Percentiles rank a stretch among this genome's conserved stretches.
Conservation (phyloP, 306 rosid genomes). For the Acacia crassicarpa region DNA sequence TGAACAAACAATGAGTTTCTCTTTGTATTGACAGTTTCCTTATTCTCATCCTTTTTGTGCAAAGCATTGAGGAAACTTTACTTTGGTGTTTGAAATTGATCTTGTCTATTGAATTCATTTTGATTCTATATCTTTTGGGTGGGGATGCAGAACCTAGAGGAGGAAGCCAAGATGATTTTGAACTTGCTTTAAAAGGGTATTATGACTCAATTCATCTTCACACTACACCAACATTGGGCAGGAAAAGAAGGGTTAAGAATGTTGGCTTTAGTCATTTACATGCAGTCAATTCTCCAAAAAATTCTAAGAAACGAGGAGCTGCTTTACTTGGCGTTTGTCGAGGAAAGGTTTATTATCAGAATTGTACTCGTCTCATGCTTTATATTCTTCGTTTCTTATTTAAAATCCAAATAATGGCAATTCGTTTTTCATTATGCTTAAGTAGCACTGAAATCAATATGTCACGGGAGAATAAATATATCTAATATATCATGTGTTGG, state of each 20-base stretch:
- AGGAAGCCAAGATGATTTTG: slow-evolving; percentile 87
- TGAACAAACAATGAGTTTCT: slow-evolving; percentile 26
- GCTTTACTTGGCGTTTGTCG: slow-evolving; percentile 92
- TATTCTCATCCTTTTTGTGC: slow-evolving; percentile 19
- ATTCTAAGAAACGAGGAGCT: slow-evolving; percentile 69
- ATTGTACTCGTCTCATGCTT: slow-evolving; percentile 20
- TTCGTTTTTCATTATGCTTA: slow-evolving; percentile 19
- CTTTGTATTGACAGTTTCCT: slow-evolving; percentile 10
- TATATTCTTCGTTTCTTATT: slow-evolving; percentile 7
- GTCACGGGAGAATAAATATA: neutral
- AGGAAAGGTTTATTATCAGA: slow-evolving; percentile 69
- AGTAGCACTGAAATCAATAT: slow-evolving; percentile 1
- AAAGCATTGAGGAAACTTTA: slow-evolving; percentile 14
- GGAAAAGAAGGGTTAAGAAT: slow-evolving; percentile 63
- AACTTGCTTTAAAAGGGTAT: slow-evolving; percentile 71
- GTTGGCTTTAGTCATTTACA: slow-evolving; percentile 38
- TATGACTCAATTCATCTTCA: slow-evolving; percentile 63
- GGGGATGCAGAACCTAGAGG: slow-evolving; percentile 83
- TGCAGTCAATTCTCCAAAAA: slow-evolving; percentile 38
- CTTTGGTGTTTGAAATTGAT: slow-evolving; percentile 28
- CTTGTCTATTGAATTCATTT: slow-evolving; percentile 18
- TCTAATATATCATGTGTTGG: neutral
- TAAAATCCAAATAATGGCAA: slow-evolving; percentile 10
- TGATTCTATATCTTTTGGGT: slow-evolving; percentile 23
- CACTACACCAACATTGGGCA: slow-evolving; percentile 44